Conservation (phyloP, 257 asterid species). For the Solanum chmielewskii region DNA sequence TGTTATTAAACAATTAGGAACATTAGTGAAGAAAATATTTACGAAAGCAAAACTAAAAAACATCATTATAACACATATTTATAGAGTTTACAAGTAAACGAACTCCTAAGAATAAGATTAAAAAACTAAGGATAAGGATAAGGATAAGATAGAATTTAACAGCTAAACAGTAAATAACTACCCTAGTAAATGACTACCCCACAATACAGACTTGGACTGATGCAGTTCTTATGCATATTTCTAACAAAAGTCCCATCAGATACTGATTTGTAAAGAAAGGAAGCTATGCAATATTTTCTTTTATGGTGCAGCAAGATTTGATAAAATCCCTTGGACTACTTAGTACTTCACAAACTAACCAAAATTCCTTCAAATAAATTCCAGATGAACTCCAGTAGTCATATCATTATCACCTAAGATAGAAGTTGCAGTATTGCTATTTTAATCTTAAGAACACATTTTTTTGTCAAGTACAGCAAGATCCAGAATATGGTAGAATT, state of each 20-base stretch:
- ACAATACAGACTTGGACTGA: too few relatives aligned
- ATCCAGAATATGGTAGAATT: not conserved
- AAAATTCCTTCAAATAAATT: not conserved
- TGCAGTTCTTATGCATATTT: too few relatives aligned
- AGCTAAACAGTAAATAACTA: too few relatives aligned
- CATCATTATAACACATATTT: too few relatives aligned
- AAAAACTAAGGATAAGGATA: too few relatives aligned
- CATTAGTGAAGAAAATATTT: too few relatives aligned
- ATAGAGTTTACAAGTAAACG: too few relatives aligned
- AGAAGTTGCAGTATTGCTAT: not conserved
- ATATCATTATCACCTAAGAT: not conserved
- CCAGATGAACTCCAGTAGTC: not conserved
- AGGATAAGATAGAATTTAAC: too few relatives aligned
- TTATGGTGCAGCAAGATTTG: not conserved
- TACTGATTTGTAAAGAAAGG: not conserved
- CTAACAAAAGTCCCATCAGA: not conserved
- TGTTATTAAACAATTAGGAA: too few relatives aligned
- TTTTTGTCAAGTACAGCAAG: not conserved
- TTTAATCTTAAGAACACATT: not conserved
- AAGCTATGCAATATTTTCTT: not conserved
- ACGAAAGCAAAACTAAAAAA: too few relatives aligned
- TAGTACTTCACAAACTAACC: not conserved
- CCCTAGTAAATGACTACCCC: too few relatives aligned
- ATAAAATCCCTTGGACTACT: not conserved
- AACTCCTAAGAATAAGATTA: too few relatives aligned